These are phyloP conservation scores for Zygoascus bituminiphila DNA, from an alignment of 805 yeast species.

Conservation along the genomic window DNA sequence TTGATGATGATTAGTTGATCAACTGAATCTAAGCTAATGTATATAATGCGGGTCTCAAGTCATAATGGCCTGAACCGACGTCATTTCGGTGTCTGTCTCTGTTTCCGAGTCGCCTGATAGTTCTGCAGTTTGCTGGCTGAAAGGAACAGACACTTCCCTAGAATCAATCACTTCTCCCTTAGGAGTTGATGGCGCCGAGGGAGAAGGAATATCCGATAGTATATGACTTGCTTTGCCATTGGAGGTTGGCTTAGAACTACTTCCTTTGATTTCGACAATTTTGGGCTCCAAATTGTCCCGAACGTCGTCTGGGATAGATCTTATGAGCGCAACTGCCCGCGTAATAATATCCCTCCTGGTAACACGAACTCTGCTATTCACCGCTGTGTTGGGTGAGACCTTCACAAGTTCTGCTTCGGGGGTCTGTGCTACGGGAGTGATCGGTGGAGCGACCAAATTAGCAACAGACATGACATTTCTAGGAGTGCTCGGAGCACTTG, in stretches of 20 bases:
- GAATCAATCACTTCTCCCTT: neutral
- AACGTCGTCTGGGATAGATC: constrained; percentile 1
- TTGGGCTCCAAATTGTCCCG: neutral
- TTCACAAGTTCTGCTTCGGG: neutral
- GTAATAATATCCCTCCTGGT: constrained; percentile 43
- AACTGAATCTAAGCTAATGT: neutral
- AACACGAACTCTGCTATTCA: constrained; percentile 27
- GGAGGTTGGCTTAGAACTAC: neutral
- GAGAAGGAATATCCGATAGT: neutral
- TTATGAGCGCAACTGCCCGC: constrained; percentile 24
- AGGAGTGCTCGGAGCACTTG: neutral
- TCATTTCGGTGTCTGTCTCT: neutral
- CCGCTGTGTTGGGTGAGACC: neutral
- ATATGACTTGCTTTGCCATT: neutral
- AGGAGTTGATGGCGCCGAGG: neutral
- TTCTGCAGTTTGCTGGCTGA: neutral
- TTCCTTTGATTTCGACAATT: neutral
- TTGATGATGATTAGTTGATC: constrained; percentile 3
- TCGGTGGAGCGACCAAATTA: neutral
- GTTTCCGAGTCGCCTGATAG: neutral
- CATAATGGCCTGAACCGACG: too few relatives aligned
- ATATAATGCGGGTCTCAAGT: neutral
- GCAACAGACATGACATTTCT: constrained; percentile 1
- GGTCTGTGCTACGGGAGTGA: neutral
- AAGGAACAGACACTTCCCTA: neutral